phyloP scores from a whole-genome alignment of 371 early-diverging fungal species.

The Mucor saturninus region DNA sequence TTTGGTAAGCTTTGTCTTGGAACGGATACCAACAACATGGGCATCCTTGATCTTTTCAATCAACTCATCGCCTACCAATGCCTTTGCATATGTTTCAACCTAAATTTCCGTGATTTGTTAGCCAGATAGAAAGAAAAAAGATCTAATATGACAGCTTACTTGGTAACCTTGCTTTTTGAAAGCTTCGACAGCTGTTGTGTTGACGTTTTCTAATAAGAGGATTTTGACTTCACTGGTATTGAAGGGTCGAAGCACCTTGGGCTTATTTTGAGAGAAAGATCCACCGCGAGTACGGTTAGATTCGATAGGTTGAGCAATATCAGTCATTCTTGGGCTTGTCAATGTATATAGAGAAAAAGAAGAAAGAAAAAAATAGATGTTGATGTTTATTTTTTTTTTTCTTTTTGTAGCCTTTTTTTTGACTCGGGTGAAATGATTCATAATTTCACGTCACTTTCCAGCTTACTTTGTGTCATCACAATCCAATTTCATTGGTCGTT shows the following conservation, averaged over 20 bases:
- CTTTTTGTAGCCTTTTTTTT: not conserved
- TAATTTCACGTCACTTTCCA: not conserved
- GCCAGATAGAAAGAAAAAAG: not conserved
- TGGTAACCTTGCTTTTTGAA: slow-evolving; percentile 87
- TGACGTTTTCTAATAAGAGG: slow-evolving; percentile 88
- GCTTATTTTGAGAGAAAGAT: slow-evolving; percentile 26
- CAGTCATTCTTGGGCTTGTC: not conserved
- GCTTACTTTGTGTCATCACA: slow-evolving; percentile 7
- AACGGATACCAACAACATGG: slow-evolving; percentile 93
- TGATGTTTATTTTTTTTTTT: not conserved
- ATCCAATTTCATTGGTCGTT: not conserved
- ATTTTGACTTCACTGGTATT: slow-evolving; percentile 72
- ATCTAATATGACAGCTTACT: slow-evolving; percentile 42
- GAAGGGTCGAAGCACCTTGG: slow-evolving; percentile 63
- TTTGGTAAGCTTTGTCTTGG: slow-evolving; percentile 92
- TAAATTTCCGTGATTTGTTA: slow-evolving; percentile 19
- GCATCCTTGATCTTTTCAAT: slow-evolving; percentile 93
- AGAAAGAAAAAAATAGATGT: not conserved
- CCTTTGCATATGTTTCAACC: slow-evolving; percentile 91
- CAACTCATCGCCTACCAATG: slow-evolving; percentile 84
- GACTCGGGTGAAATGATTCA: slow-evolving; percentile 2
- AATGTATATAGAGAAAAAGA: not conserved
- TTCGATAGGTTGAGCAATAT: slow-evolving; percentile 1
- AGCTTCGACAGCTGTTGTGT: slow-evolving; percentile 77
- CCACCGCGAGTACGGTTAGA: slow-evolving; percentile 23